Evolutionary conservation across 805 yeast genomes (phyloP), one percentile per base, ranked within the genome.

Genomic region (Candida glaebosa): DNA sequence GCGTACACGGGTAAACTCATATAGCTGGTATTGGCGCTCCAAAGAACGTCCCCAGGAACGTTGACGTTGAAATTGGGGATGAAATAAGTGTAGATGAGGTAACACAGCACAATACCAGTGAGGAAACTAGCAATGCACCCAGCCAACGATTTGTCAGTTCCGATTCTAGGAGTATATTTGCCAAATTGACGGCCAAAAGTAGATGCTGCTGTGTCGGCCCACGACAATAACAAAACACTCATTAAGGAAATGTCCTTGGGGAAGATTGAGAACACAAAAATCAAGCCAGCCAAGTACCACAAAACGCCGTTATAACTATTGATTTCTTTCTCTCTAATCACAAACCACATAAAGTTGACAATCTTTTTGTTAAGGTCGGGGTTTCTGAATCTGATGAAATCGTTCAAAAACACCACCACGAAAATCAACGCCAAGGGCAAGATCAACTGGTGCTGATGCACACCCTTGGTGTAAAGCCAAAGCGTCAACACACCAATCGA

Each of bases 181-280:
- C 98, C 98, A 60, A 67, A 91, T 41, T 76, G 77, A 50, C 99
- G 75, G 31, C 99, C 99, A 56, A 90, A 65, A 0, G 96, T 87
- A 3, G 96, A 87, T 2, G 99, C 99, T 2, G 97, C 91, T 7
- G 98, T 88, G 58, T 93, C 99, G 4, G 96, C 89, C 98, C 98
- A 93, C 56, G 96, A 86, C 47, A 93, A 75, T 38, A 91, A 69
- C 49, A 89, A 71, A 3, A 89, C 80, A 17, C 95, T 73, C 68
- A 88, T 73, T 19, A 90, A 69, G 1, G 83, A 72, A 37, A 93
- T 81, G 55, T 93, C 99, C 63, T 88, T 87, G 10, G 91, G 81
- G 53, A 80, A 83, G 17, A 80, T 61, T 1, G 73, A 47, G 54
- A 89, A 86, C 7, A 89, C 87, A 48, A 87, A 65, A 18, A 79